phyloP scores from a whole-genome alignment of 805 yeast genomes.

The Lipomyces yamanashiensis region DNA sequence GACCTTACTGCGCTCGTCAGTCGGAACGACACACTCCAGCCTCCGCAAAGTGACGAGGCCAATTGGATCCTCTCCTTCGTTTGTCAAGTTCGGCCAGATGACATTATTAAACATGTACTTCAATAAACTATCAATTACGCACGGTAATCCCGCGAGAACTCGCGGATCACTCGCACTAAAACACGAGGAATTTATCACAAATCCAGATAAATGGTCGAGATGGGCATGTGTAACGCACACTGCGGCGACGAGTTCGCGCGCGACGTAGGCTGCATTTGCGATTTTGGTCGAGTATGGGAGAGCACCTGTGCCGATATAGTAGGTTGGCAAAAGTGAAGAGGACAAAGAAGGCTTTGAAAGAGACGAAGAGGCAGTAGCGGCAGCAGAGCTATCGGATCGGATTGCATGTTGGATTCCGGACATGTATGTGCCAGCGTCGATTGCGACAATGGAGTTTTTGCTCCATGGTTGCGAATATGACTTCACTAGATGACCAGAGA shows the following conservation, averaged over 20 bases:
- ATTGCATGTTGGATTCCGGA: constrained; percentile 56
- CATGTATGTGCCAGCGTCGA: constrained; percentile 84
- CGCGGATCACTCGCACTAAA: constrained; percentile 48
- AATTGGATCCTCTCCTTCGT: constrained; percentile 39
- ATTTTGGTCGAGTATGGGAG: constrained; percentile 25
- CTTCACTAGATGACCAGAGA: constrained; percentile 71
- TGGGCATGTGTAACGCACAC: constrained; percentile 76
- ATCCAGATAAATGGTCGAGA: constrained; percentile 74
- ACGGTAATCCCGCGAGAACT: constrained; percentile 57
- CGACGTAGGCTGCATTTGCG: constrained; percentile 40
- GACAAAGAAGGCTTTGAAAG: not conserved
- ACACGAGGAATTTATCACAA: constrained; percentile 73
- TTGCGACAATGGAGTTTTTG: constrained; percentile 55
- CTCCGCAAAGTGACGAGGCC: constrained; percentile 29
- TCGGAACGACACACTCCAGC: not conserved
- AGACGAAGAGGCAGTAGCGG: not conserved
- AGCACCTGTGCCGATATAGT: constrained; percentile 27
- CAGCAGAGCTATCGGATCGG: constrained; percentile 7
- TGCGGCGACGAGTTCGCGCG: constrained; percentile 39
- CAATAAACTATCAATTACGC: constrained; percentile 59
- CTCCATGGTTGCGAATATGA: constrained; percentile 54
- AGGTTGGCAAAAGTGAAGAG: not conserved
- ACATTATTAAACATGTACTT: constrained; percentile 69
- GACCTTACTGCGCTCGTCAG: not conserved
- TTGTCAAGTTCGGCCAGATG: constrained; percentile 77